Evolutionary conservation across 2,329 filamentous ascomycete species (phyloP), one percentile per base, ranked within the genome.

Genomic region (Claviceps sorghi): DNA sequence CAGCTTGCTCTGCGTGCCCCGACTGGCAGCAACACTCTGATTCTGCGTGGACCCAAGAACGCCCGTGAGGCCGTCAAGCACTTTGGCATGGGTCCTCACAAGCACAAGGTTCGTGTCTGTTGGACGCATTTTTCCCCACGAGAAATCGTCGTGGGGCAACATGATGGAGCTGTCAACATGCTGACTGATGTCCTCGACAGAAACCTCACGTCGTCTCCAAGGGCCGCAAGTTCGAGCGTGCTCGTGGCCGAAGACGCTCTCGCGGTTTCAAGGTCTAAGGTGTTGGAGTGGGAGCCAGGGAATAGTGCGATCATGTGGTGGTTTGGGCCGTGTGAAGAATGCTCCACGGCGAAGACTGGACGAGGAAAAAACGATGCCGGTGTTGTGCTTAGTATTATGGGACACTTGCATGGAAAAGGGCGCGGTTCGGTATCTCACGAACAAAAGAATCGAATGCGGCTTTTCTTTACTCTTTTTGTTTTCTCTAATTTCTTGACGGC

Each of bases 251-350:
- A 77, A 94, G 93, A 85, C 81, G 89, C 73, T 97, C 90, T 67
- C 83, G 87, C 69, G 93, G 94, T 82, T 98, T 98, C 90, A 98
- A 98, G 89, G 93, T 98, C 72, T 98, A 95, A 88, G 72, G 72
- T 61, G 59, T 56, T 58, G 53, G 55, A 32, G 54, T 58, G 53
- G 52, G 56, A 58, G 59, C 59, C 58, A 53, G 49, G 34, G 22
- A 38, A 36, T 19, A 26, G 50, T 29, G 34, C 43, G 40, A 44
- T 30, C 49, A 46, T n/a, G 8, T 32, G 30, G 46, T 54, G 55
- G 50, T 38, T 36, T 43, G 51, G 51, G 21, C 51, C 34, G 50
- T 38, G 30, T 42, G 40, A 46, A 30, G 45, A n/a, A 44, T n/a
- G 22, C n/a, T 46, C 6, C 48, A 22, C 44, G 52, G 50, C 48